Percentiles rank a stretch among this genome's conserved stretches.
Evolutionary conservation across 352 stramenopile genomes (phyloP).

Genomic region (Bremia lactucae): DNA sequence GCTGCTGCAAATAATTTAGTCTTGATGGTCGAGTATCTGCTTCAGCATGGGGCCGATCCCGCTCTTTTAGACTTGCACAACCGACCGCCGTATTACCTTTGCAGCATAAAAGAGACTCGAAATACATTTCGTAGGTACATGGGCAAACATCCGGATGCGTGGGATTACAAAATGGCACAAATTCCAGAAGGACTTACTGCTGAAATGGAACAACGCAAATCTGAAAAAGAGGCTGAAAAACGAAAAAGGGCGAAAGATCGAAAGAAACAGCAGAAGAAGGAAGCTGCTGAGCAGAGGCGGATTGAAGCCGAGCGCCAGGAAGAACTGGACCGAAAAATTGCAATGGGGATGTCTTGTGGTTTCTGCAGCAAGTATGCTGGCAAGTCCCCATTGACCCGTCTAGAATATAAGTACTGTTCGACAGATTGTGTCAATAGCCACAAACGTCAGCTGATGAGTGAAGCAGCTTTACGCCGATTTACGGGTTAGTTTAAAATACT

Average conservation of each 20-base stretch:
- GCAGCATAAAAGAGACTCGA: conserved; percentile 75
- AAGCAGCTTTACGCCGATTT: conserved; percentile 81
- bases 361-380: conserved; percentile 74
- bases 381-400: conserved; percentile 82
- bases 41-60: conserved; percentile 81
- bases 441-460: conserved; percentile 88
- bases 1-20: conserved; percentile 37
- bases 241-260: conserved; percentile 74
- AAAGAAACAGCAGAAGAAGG: conserved; percentile 87
- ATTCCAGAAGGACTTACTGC: conserved; percentile 66
- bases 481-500: conserved; percentile 34
- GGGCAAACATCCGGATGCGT: conserved; percentile 65
- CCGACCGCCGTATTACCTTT: conserved; percentile 86
- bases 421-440: conserved; percentile 89
- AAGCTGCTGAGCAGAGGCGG: conserved; percentile 53
- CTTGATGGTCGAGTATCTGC: conserved; percentile 51
- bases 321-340: conserved; percentile 62
- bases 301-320: conserved; percentile 50
- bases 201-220: conserved; percentile 80
- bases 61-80: conserved; percentile 67
- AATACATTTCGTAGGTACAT: conserved; percentile 88
- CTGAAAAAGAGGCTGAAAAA: conserved; percentile 84
- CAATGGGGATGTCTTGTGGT: conserved; percentile 63
- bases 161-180: conserved; percentile 59
- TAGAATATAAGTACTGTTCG: conserved; percentile 91